phyloP scores from a whole-genome alignment of 768 basidiomycete species.

The Holtermannia corniformis region DNA sequence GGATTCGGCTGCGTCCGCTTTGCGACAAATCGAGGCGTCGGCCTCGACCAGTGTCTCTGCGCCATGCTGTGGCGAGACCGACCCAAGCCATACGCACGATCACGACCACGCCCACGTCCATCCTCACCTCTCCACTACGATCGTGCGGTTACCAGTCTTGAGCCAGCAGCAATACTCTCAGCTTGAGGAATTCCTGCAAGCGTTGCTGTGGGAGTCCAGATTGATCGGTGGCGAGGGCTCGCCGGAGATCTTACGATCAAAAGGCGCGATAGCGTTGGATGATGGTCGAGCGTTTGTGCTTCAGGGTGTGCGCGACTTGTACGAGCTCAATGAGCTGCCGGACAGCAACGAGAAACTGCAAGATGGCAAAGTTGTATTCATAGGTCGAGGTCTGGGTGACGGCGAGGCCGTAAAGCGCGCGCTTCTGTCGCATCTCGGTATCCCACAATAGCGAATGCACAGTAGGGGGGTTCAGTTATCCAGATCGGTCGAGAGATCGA shows the following conservation, averaged over 20 bases:
- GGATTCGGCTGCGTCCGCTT: constrained; percentile 23
- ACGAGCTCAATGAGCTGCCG: constrained; percentile 53
- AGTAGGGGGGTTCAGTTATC: too few relatives aligned
- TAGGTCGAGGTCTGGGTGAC: constrained; percentile 62
- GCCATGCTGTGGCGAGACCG: constrained; percentile 15
- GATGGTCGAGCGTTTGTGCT: constrained; percentile 60
- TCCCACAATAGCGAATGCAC: too few relatives aligned
- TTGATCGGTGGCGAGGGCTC: constrained; percentile 41
- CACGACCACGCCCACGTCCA: constrained; percentile 39
- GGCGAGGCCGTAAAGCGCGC: too few relatives aligned
- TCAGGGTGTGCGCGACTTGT: constrained; percentile 85
- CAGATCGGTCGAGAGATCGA: too few relatives aligned
- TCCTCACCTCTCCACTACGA: constrained; percentile 52
- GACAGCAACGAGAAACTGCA: constrained; percentile 1
- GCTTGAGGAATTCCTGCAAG: constrained; percentile 72
- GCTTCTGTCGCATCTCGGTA: too few relatives aligned
- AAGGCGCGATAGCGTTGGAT: constrained; percentile 56
- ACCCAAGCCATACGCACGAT: constrained; percentile 40
- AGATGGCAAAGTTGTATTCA: constrained; percentile 72
- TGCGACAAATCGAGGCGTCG: constrained; percentile 2
- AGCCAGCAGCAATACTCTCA: constrained; percentile 45
- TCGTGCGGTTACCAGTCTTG: constrained; percentile 59
- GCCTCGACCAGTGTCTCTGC: constrained; percentile 1
- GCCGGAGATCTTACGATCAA: constrained; percentile 70
- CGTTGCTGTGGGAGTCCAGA: constrained; percentile 67